phyloP scores from a whole-genome alignment of 176 grass and related monocot species.

The Eleusine indica region DNA sequence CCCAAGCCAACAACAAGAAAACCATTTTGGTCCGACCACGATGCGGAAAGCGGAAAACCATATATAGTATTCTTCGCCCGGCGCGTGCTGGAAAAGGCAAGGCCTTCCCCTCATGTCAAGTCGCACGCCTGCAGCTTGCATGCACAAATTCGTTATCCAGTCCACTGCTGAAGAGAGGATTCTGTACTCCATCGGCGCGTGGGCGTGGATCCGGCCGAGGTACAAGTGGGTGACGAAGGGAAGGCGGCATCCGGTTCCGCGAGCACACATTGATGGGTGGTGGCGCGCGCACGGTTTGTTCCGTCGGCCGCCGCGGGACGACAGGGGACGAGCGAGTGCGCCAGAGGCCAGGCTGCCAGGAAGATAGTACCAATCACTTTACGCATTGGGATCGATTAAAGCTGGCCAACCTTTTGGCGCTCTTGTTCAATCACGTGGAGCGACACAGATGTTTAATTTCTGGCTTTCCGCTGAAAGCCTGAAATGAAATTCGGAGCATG shows the following conservation, averaged over 20 bases:
- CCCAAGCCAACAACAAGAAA: neutral
- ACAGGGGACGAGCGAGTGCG: neutral
- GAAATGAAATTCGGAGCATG: neutral
- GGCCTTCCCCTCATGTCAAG: neutral
- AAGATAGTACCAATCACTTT: conserved; percentile 31
- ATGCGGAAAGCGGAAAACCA: neutral
- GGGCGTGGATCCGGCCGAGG: neutral
- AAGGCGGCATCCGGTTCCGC: conserved; percentile 36
- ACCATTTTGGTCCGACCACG: neutral
- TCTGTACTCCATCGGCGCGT: neutral
- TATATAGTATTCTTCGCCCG: neutral
- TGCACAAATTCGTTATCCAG: conserved; percentile 40
- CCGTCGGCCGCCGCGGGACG: neutral
- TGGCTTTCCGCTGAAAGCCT: neutral
- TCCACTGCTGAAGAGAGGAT: neutral
- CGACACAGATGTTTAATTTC: neutral
- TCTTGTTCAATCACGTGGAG: conserved; percentile 13
- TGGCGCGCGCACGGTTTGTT: conserved; percentile 12
- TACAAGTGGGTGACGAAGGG: neutral
- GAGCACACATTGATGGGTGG: neutral
- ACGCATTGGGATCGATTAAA: conserved; percentile 1
- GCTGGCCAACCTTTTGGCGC: neutral
- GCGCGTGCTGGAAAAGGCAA: neutral
- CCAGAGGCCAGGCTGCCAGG: neutral
- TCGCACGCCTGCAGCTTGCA: neutral